Percentiles rank a stretch among this genome's conserved stretches.
These are phyloP conservation scores for Alternaria atra DNA, from an alignment of 2,329 filamentous ascomycete species.

Conservation along the genomic window DNA sequence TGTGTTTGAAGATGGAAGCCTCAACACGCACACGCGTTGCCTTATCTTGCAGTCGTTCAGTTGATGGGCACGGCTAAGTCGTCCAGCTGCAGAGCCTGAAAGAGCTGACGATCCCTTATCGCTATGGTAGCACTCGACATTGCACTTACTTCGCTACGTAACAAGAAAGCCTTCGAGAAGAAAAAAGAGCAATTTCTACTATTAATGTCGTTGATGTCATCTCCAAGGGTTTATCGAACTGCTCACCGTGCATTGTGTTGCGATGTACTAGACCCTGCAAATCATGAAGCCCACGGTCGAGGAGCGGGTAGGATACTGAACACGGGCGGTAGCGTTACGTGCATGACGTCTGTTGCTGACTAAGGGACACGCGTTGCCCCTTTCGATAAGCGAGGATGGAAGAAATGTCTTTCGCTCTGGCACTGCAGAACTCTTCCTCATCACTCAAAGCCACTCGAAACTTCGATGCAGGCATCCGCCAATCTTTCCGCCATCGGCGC, in stretches of 20 bases:
- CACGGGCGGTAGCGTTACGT: background rate
- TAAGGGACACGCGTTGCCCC: slow-evolving; percentile 9
- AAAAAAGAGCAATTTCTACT: background rate
- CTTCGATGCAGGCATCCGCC: slow-evolving; percentile 1
- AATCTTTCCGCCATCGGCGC: slow-evolving; percentile 4
- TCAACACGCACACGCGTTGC: slow-evolving; percentile 1
- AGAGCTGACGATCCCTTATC: background rate
- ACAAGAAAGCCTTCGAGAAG: background rate
- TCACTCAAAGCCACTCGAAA: background rate
- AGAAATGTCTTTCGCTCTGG: slow-evolving; percentile 12
- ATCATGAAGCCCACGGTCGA: background rate
- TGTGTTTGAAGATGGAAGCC: slow-evolving; percentile 4
- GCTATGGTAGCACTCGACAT: background rate
- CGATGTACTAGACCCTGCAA: slow-evolving; percentile 2
- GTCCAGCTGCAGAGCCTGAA: background rate
- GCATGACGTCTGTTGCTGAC: slow-evolving; percentile 16
- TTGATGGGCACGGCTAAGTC: background rate
- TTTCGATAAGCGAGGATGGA: slow-evolving; percentile 14
- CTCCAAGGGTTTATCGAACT: background rate
- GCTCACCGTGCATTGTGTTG: background rate
- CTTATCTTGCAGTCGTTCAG: background rate
- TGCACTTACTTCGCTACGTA: background rate
- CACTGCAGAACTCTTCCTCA: slow-evolving; percentile 14
- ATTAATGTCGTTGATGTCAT: slow-evolving; percentile 8
- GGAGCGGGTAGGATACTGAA: background rate